Percentiles rank a stretch among this genome's conserved stretches.
Conservation (phyloP, 169 alveolate species). For the Condylostoma magnum region DNA sequence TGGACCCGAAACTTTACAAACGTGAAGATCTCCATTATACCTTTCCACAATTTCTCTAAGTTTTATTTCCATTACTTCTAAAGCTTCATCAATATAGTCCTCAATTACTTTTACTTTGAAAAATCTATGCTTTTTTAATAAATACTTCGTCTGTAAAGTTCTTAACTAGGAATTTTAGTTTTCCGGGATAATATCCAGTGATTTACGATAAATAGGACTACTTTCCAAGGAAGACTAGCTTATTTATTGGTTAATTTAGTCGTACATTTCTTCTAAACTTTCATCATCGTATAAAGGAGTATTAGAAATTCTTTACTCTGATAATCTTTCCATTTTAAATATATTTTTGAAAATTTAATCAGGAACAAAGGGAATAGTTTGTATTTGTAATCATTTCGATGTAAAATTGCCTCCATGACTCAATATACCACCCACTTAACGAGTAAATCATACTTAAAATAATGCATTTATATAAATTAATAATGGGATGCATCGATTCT, state of each 20-base stretch:
- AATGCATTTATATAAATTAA: too few relatives aligned
- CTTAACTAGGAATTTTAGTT: neutral
- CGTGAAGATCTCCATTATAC: constrained; percentile 29
- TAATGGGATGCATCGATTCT: too few relatives aligned
- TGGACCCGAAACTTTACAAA: constrained; percentile 28
- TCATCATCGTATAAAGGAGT: constrained; percentile 27
- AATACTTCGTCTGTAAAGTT: constrained; percentile 24
- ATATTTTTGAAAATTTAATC: too few relatives aligned
- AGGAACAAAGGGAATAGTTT: too few relatives aligned
- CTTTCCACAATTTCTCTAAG: constrained; percentile 23
- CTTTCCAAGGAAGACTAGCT: neutral
- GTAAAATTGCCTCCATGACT: too few relatives aligned
- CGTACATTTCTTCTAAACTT: constrained; percentile 19
- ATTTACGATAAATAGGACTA: neutral
- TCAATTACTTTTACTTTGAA: constrained; percentile 6
- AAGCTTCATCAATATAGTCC: constrained; percentile 18
- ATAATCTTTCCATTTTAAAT: too few relatives aligned
- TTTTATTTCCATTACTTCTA: constrained; percentile 6
- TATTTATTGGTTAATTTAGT: neutral
- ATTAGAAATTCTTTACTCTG: constrained; percentile 1
- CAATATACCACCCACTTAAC: too few relatives aligned
- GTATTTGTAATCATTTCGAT: too few relatives aligned
- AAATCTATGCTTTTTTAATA: constrained; percentile 16
- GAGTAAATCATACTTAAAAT: too few relatives aligned
- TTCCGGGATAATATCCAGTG: neutral